Base-by-base conservation (phyloP, 2,329 filamentous ascomycete species). In the Cladosporium sp. region DNA sequence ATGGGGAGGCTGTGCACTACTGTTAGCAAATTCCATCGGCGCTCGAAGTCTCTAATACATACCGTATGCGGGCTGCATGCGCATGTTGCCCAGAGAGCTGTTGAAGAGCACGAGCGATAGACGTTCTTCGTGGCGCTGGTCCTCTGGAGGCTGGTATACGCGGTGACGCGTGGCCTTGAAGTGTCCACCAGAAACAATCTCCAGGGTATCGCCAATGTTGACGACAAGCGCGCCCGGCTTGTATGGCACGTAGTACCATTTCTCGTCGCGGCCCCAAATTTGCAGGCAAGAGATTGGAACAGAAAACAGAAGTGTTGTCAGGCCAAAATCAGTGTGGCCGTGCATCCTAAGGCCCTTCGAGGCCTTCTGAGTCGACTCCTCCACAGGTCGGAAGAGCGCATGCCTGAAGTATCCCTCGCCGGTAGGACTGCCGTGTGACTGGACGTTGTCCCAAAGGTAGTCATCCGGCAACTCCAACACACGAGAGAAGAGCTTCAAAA, bases 121-220 rank as follows among this genome's bases (percentile, higher is more conserved):
- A 7, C 73, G 67, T 56, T 73, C 65, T 36, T 66, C 43, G 4
- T 40, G 43, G n/a, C 39, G 36, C 56, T 77, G 74, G 41, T 76
- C 74, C 13, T 65, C 53, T 2, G 74, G 75, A 1, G 73, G 73
- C 16, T 68, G 64, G 39, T 71, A 65, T 0, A 78, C 75, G 3
- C 73, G 70, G 49, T 78, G 75, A 13, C 73, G 66, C 8, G 70
- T 75, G 7, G 69, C 72, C 56, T 76, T 75, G 43, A 77, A 67
- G 55, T 69, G 69, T 8, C 67, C 67, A 16, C 65, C 66, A 1
- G 67, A 68, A 13, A 69, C 57, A 30, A 67, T 64, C 7, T 64
- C 64, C 30, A 70, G 63, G 1, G 67, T 66, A 35, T 70, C 67
- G 42, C 67, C 67, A 22, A 69, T 59, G 53, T 69, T 69, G 42